Conservation (phyloP, 371 early-diverging fungal genomes). For the Mucor velutinosus region DNA sequence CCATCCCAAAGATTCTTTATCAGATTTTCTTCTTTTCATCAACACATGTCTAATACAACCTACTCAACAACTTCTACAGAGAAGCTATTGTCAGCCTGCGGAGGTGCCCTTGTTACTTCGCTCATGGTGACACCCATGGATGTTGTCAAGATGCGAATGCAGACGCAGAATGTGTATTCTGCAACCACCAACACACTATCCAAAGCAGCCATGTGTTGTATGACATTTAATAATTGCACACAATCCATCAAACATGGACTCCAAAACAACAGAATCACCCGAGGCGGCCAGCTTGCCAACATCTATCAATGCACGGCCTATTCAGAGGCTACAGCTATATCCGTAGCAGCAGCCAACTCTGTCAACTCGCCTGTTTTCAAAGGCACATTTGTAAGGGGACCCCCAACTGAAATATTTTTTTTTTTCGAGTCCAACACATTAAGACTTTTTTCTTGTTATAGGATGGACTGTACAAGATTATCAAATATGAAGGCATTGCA, state of each 20-base stretch:
- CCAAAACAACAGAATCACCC: conserved; percentile 7
- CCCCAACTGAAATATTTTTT: not conserved
- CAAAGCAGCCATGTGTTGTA: conserved; percentile 16
- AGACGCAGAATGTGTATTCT: conserved; percentile 56
- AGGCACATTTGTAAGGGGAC: conserved; percentile 35
- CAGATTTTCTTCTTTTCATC: conserved; percentile 1
- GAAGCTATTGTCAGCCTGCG: conserved; percentile 73
- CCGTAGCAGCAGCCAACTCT: not conserved
- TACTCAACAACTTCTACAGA: conserved; percentile 33
- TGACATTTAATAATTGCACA: conserved; percentile 15
- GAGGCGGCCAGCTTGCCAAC: conserved; percentile 16
- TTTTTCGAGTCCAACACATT: not conserved
- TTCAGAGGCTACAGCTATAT: conserved; percentile 1
- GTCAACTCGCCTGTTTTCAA: conserved; percentile 11
- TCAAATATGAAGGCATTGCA: conserved; percentile 74
- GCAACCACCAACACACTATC: not conserved
- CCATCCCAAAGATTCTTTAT: not conserved
- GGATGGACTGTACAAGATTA: conserved; percentile 83
- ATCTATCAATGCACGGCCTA: conserved; percentile 31
- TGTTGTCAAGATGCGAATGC: conserved; percentile 91
- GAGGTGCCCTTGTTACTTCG: conserved; percentile 76
- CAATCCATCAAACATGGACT: conserved; percentile 24
- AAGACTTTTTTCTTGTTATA: conserved; percentile 21
- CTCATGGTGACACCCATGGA: conserved; percentile 86
- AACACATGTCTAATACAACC: not conserved